These are phyloP conservation scores for Debaryomyces castellii DNA, from an alignment of 805 yeast genomes.

Conservation along the genomic window DNA sequence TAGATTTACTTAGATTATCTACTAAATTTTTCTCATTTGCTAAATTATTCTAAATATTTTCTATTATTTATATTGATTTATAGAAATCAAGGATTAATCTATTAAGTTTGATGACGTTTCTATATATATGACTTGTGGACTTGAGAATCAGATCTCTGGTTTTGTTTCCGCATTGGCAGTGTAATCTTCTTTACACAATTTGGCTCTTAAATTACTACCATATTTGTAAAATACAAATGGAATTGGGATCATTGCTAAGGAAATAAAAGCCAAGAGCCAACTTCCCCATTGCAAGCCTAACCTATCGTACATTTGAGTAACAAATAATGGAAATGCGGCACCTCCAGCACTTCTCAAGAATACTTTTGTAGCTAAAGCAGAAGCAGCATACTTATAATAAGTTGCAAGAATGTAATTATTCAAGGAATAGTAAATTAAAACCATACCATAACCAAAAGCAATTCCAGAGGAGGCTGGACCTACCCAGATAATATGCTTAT, in stretches of 20 bases:
- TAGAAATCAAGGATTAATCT: background rate
- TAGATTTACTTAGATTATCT: background rate
- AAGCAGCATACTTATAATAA: slow-evolving; percentile 77
- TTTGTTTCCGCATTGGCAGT: background rate
- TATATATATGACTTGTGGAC: no score
- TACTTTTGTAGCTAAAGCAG: slow-evolving; percentile 80
- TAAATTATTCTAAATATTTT: background rate
- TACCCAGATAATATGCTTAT: slow-evolving; percentile 64
- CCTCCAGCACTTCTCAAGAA: slow-evolving; percentile 82
- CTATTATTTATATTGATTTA: background rate
- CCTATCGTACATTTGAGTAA: slow-evolving; percentile 75
- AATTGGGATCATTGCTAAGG: slow-evolving; percentile 71
- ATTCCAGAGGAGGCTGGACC: slow-evolving; percentile 62
- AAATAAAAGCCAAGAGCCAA: slow-evolving; percentile 73
- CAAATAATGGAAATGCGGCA: slow-evolving; percentile 81
- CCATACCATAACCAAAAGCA: slow-evolving; percentile 64
- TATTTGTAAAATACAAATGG: slow-evolving; percentile 71
- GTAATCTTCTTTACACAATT: slow-evolving; percentile 67
- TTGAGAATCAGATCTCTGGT: background rate
- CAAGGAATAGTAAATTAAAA: slow-evolving; percentile 54
- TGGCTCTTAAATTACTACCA: slow-evolving; percentile 64
- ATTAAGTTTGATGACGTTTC: no score
- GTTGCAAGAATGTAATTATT: slow-evolving; percentile 89
- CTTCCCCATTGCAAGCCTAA: slow-evolving; percentile 81
- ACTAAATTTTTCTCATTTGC: background rate